A percentile compares a stretch with the other conserved stretches of the same genome.
Evolutionary conservation across 202 grass and related monocot genomes (phyloP).

Genomic region (Schoenoplectus tabernaemontani): DNA sequence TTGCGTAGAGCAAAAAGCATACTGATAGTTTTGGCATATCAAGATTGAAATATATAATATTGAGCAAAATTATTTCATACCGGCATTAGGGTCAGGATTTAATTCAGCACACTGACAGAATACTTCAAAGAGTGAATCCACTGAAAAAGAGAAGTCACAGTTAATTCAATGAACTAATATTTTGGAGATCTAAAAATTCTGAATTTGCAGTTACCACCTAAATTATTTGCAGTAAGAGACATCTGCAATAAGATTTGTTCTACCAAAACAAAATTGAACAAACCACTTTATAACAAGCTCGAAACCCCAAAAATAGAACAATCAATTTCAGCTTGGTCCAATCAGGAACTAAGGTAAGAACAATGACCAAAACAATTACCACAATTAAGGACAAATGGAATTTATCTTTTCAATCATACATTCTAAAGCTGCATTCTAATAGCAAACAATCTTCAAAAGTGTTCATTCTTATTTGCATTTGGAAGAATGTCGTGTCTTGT

Average conservation of each 20-base stretch:
- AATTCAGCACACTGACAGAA: conserved; percentile 93
- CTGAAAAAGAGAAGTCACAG: conserved; percentile 21
- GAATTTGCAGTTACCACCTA: neutral
- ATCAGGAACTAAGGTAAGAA: neutral
- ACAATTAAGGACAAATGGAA: neutral
- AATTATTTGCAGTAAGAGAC: neutral
- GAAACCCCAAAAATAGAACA: neutral
- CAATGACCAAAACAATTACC: too few species aligned
- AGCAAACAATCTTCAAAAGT: neutral
- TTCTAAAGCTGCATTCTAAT: neutral
- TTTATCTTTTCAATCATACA: conserved; percentile 5
- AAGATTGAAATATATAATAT: neutral
- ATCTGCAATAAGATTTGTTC: neutral
- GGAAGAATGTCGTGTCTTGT: neutral
- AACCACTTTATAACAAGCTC: neutral
- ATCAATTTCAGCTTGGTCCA: neutral
- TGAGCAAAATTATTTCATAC: conserved; percentile 30
- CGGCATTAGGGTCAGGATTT: conserved; percentile 78
- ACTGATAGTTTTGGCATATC: neutral
- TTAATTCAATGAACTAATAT: conserved; percentile 23
- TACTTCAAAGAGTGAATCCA: conserved; percentile 66
- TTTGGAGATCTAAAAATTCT: neutral
- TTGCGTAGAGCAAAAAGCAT: neutral
- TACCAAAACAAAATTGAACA: neutral
- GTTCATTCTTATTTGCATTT: neutral